These are phyloP conservation scores for Starmerella davenportii DNA, from an alignment of 805 yeast genomes.

Conservation along the genomic window DNA sequence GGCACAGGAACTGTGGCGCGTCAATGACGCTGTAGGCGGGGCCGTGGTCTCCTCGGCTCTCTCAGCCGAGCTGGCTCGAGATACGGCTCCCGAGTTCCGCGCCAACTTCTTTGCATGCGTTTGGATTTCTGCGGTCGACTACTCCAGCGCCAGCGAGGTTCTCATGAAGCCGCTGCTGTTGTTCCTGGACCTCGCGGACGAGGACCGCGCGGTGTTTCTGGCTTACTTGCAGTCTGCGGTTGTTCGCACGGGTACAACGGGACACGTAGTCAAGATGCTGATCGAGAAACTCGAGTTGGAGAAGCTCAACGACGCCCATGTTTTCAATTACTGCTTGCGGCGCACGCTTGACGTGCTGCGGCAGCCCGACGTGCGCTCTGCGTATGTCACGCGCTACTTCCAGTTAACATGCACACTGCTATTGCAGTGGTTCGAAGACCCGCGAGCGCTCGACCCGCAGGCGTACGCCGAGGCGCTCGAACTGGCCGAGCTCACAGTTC, in stretches of 20 bases:
- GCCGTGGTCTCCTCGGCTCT: constrained; percentile 55
- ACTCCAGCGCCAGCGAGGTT: constrained; percentile 26
- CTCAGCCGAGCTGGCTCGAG: constrained; percentile 33
- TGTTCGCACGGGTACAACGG: constrained; percentile 32
- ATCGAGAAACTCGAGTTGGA: constrained; percentile 22
- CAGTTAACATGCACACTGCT: constrained; percentile 7
- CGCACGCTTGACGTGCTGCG: constrained; percentile 34
- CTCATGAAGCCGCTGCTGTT: constrained; percentile 48
- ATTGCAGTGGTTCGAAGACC: constrained; percentile 11
- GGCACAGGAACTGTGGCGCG: constrained; percentile 35
- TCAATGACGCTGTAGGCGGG: constrained; percentile 36
- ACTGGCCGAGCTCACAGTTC: constrained; percentile 10
- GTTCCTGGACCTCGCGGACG: constrained; percentile 39
- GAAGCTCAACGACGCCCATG: constrained; percentile 34
- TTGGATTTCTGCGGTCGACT: constrained; percentile 59
- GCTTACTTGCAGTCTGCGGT: constrained; percentile 12
- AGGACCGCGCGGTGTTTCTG: constrained; percentile 3
- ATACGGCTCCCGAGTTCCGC: constrained; percentile 25
- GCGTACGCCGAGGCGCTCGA: constrained; percentile 7
- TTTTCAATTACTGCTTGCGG: constrained; percentile 44
- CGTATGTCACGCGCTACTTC: constrained; percentile 7
- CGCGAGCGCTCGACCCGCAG: neutral
- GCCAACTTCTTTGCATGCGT: constrained; percentile 41
- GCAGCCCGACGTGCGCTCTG: constrained; percentile 4
- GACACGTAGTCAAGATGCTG: constrained; percentile 42